A percentile compares a stretch with the other conserved stretches of the same genome.
Evolutionary conservation across 177 flowering plant genomes (phyloP).

Genomic region (Vitis hybrid): DNA sequence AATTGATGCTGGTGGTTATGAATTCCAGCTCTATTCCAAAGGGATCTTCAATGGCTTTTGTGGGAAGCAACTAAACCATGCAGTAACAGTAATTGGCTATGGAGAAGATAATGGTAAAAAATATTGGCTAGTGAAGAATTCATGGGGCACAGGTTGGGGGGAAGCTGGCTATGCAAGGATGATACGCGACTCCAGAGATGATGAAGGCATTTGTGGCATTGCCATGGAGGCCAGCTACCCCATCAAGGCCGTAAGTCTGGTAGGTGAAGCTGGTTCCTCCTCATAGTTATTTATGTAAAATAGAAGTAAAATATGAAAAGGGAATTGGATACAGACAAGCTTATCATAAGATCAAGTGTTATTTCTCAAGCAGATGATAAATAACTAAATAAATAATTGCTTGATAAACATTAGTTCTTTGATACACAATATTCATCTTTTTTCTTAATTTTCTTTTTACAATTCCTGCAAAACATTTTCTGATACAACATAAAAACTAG

Average conservation of each 20-base stretch:
- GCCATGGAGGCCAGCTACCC: slow-evolving; percentile 69
- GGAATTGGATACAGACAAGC: too few relatives aligned
- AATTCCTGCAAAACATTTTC: too few relatives aligned
- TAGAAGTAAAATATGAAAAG: background rate
- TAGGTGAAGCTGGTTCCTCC: background rate
- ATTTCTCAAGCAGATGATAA: too few relatives aligned
- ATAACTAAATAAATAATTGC: too few relatives aligned
- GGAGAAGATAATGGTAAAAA: slow-evolving; percentile 38
- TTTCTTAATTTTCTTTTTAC: too few relatives aligned
- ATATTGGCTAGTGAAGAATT: slow-evolving; percentile 78
- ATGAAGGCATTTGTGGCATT: slow-evolving; percentile 64
- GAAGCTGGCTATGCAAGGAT: slow-evolving; percentile 64
- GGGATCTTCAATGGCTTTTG: slow-evolving; percentile 58
- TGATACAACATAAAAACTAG: too few relatives aligned
- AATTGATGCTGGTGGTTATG: slow-evolving; percentile 44
- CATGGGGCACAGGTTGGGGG: slow-evolving; percentile 83
- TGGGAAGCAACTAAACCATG: slow-evolving; percentile 59
- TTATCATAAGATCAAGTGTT: too few relatives aligned
- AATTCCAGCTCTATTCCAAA: slow-evolving; percentile 49
- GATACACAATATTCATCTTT: too few relatives aligned
- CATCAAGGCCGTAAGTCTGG: background rate
- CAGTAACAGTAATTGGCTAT: slow-evolving; percentile 69
- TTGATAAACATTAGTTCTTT: too few relatives aligned
- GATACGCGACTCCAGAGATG: slow-evolving; percentile 26
- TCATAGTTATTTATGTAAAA: background rate